These are phyloP conservation scores for Diplodia mutila DNA, from an alignment of 2,329 filamentous ascomycete genomes.

Conservation along the genomic window DNA sequence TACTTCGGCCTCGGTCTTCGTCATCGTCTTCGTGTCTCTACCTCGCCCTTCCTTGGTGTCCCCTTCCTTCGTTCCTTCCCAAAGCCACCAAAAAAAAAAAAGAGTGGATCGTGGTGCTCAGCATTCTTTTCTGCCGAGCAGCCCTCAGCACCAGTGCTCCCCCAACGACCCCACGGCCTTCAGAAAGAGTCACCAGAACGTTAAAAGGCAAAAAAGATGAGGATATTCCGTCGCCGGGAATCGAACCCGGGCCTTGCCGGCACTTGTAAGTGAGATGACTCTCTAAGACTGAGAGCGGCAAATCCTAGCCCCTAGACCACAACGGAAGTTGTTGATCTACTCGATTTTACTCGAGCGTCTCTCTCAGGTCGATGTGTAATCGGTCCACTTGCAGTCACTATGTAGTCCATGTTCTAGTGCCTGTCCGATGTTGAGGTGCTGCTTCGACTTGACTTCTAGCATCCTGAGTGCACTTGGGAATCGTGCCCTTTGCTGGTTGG, in stretches of 20 bases:
- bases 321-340: slow-evolving; percentile 20
- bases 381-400: not conserved
- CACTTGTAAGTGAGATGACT: slow-evolving; percentile 4
- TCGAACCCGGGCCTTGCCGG: slow-evolving; percentile 24
- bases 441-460: no score
- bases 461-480: no score
- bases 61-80: not conserved
- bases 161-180: not conserved
- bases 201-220: not conserved
- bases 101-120: not conserved
- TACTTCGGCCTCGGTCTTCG: slow-evolving; percentile 15
- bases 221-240: slow-evolving; percentile 17
- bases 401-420: not conserved
- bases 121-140: not conserved
- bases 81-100: not conserved
- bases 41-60: not conserved
- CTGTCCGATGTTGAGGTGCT: no score
- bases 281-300: slow-evolving; percentile 17
- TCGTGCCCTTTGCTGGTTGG: no score
- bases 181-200: no score
- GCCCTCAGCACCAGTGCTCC: not conserved
- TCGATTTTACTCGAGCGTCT: not conserved
- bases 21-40: not conserved
- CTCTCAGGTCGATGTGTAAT: not conserved
- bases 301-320: slow-evolving; percentile 25